Conservation (phyloP, 495 filamentous ascomycete species). For the Neurospora sublineolata region DNA sequence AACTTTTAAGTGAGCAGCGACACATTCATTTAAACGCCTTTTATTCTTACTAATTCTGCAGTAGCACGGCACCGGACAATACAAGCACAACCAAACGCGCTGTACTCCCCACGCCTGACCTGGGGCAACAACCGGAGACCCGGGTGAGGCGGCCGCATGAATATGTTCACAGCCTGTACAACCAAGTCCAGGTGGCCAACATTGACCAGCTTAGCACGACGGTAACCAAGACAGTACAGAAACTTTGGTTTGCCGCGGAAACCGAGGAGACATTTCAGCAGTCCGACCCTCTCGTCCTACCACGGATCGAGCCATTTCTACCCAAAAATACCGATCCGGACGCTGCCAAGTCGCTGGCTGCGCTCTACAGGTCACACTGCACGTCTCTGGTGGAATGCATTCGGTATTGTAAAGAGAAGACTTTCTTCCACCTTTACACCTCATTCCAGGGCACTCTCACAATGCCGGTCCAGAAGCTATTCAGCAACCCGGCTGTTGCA, state of each 20-base stretch:
- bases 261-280: conserved; percentile 40
- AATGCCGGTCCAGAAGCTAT: conserved; percentile 91
- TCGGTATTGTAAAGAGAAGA: conserved; percentile 87
- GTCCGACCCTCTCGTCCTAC: conserved; percentile 60
- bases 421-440: conserved; percentile 87
- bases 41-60: not conserved
- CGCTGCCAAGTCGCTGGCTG: conserved; percentile 65
- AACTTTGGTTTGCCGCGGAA: conserved; percentile 52
- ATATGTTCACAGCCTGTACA: conserved; percentile 36
- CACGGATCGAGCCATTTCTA: conserved; percentile 63
- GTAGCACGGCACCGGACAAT: conserved; percentile 19
- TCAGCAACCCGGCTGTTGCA: conserved; percentile 68
- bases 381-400: conserved; percentile 91
- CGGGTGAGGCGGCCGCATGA: conserved; percentile 16
- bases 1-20: conserved; percentile 26
- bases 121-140: conserved; percentile 20
- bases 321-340: conserved; percentile 71
- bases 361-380: conserved; percentile 85
- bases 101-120: conserved; percentile 55
- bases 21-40: not conserved
- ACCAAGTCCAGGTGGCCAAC: conserved; percentile 34
- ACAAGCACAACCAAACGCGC: conserved; percentile 42
- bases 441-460: conserved; percentile 94
- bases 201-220: conserved; percentile 35
- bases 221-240: conserved; percentile 48